Evolutionary conservation across 2,329 filamentous ascomycete genomes (phyloP), one percentile per base, ranked within the genome.

Genomic region (Fusarium succisae): DNA sequence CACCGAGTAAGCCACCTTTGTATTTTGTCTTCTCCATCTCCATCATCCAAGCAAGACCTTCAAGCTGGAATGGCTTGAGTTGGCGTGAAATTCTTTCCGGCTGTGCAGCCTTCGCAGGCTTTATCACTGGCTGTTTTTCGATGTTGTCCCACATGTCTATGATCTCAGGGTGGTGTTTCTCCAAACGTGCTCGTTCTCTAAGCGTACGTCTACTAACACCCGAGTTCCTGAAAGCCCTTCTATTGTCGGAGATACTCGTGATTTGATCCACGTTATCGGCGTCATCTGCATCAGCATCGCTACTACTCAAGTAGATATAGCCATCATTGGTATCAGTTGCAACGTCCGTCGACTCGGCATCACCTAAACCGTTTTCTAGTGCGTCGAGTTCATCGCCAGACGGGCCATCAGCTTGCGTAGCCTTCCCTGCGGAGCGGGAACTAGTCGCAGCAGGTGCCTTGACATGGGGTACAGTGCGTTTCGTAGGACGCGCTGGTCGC

Each of bases 11-110:
- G 20, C 96, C 96, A 24, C 96, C 96, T 79, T 91, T 94, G 89
- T 95, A 98, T 44, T 92, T 84, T 0, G 91, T 93, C 82, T 93
- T 86, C 81, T 99, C 96, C 88, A 98, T 97, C 63, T 89, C 91
- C 69, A 89, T 91, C 94, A 99, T 97, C 96, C 96, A 99, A 57
- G 94, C 92, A 44, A 99, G 86, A 9, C 96, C 96, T 82, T 98
- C 93, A 10, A 98, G 91, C 80, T 99, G 96, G 81, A 98, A 99
- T 1, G 93, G 92, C 82, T 99, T 98, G 72, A 99, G 87, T 63
- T 91, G 92, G 44, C 96, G 92, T 58, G 89, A 94, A 73, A 99
- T 98, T 8, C 88, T 91, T 13, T 84, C 80, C 8, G 96, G 96
- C 51, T 85, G 84, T 13, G 77, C 57, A 44, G 82, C 82, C 70